phyloP scores from a whole-genome alignment of 305 asterid genomes.

The Fraxinus nigra region DNA sequence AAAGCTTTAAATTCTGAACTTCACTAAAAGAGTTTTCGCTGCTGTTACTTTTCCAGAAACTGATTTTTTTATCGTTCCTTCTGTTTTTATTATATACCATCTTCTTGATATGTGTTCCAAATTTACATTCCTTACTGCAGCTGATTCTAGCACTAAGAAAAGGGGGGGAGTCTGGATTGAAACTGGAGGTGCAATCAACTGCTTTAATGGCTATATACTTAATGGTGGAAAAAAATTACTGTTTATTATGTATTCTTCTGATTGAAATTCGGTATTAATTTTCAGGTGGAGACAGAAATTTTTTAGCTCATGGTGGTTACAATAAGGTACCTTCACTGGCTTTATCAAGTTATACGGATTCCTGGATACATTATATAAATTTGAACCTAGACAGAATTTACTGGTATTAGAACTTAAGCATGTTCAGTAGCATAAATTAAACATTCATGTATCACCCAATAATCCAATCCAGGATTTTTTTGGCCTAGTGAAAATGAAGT shows the following conservation, averaged over 20 bases:
- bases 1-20: neutral
- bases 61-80: neutral
- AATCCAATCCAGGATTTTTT: neutral
- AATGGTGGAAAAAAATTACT: neutral
- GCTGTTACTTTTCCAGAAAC: neutral
- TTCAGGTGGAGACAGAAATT: constrained; percentile 53
- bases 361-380: neutral
- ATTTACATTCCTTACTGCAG: constrained; percentile 25
- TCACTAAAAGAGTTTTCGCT: neutral
- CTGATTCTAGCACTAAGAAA: constrained; percentile 34
- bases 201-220: neutral
- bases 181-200: constrained; percentile 37
- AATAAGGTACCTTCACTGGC: constrained; percentile 45
- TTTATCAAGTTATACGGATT: constrained; percentile 1
- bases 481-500: neutral
- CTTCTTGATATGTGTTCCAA: neutral
- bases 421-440: neutral
- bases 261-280: constrained; percentile 23
- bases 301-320: constrained; percentile 41
- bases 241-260: neutral
- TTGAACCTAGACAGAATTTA: neutral
- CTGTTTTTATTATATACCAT: neutral
- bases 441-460: neutral
- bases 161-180: constrained; percentile 33
- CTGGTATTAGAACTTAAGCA: neutral